These are phyloP conservation scores for Castanea mollissima DNA, from an alignment of 306 rosid genomes.

Conservation along the genomic window DNA sequence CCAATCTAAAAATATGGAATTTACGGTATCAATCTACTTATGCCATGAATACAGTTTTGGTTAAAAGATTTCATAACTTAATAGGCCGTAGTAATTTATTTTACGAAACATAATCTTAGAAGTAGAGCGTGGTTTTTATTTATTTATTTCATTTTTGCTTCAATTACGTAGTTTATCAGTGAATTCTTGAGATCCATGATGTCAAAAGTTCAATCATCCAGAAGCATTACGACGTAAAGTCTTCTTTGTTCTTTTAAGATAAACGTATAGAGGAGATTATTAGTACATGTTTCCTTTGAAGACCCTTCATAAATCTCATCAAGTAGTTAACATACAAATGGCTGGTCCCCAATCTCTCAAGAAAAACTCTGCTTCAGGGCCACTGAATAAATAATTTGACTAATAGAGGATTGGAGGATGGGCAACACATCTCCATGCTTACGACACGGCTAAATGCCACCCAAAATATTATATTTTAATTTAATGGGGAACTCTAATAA, in stretches of 20 bases:
- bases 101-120: too few relatives aligned
- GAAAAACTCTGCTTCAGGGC: not conserved
- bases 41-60: too few relatives aligned
- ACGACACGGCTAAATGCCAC: not conserved
- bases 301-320: slow-evolving; percentile 1
- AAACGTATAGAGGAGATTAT: not conserved
- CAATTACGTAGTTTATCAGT: not conserved
- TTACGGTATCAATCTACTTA: too few relatives aligned
- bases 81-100: too few relatives aligned
- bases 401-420: not conserved
- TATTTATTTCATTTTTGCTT: not conserved
- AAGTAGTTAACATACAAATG: not conserved
- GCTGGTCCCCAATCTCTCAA: not conserved
- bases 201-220: not conserved
- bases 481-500: not conserved
- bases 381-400: not conserved
- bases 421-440: not conserved
- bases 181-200: not conserved
- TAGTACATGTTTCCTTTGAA: not conserved
- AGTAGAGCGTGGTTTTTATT: not conserved
- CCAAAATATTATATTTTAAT: not conserved
- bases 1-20: too few relatives aligned
- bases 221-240: not conserved
- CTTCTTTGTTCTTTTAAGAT: not conserved
- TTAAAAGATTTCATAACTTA: too few relatives aligned